A percentile compares a stretch with the other conserved stretches of the same genome.
phyloP scores from a whole-genome alignment of 768 basidiomycete genomes.

The Trametes cingulata region DNA sequence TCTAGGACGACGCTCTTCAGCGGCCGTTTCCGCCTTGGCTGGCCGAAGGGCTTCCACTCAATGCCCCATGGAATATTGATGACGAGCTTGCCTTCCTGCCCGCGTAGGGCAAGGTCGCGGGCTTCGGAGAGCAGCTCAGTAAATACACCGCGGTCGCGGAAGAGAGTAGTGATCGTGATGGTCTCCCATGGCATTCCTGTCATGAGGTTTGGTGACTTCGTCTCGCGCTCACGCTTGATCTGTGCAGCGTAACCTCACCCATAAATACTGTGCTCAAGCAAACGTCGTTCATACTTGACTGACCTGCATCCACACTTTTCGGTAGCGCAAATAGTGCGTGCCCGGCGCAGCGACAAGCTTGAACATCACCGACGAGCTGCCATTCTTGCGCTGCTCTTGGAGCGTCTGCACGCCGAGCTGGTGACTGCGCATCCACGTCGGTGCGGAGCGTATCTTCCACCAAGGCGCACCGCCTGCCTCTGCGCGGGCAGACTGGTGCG shows the following conservation, averaged over 20 bases:
- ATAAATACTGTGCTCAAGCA: background rate
- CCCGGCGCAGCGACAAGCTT: slow-evolving; percentile 96
- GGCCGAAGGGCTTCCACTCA: slow-evolving; percentile 95
- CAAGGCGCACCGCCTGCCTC: slow-evolving; percentile 30
- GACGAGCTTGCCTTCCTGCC: slow-evolving; percentile 91
- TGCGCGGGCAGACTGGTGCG: slow-evolving; percentile 56
- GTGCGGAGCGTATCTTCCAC: slow-evolving; percentile 22
- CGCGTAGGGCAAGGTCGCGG: slow-evolving; percentile 80
- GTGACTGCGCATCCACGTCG: slow-evolving; percentile 73
- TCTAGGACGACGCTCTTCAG: slow-evolving; percentile 87
- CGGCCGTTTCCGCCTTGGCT: slow-evolving; percentile 83
- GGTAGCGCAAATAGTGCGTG: slow-evolving; percentile 88
- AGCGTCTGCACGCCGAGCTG: slow-evolving; percentile 94
- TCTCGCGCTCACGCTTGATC: slow-evolving; percentile 95
- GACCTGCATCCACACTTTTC: slow-evolving; percentile 95
- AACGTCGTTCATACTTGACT: slow-evolving; percentile 14
- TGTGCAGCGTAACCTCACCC: slow-evolving; percentile 32
- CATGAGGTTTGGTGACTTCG: slow-evolving; percentile 86
- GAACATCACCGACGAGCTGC: slow-evolving; percentile 86
- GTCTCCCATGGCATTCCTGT: slow-evolving; percentile 98
- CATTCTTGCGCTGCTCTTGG: slow-evolving; percentile 87
- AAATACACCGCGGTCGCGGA: slow-evolving; percentile 81
- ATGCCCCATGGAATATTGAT: slow-evolving; percentile 96
- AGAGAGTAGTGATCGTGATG: slow-evolving; percentile 89
- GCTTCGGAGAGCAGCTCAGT: slow-evolving; percentile 82